Base-by-base conservation (phyloP, 192 early-diverging fungal species). In the Spizellomyces sp. region DNA sequence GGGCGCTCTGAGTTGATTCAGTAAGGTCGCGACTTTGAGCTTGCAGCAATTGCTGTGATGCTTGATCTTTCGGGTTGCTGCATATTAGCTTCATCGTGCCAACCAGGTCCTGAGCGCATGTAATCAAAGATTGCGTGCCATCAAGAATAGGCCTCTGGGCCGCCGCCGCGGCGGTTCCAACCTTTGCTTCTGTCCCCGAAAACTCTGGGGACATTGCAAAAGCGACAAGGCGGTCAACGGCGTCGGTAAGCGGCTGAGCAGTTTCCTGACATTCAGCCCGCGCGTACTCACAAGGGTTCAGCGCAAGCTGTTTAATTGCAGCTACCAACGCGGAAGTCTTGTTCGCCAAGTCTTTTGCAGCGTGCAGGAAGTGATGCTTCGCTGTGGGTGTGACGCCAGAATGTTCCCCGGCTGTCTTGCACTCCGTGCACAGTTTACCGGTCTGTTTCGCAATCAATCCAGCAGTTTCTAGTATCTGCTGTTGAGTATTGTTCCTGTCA, bases 371-470 rank as follows among this genome's bases (percentile, higher is more conserved):
- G 58, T 79, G 54, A 45, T 70, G 54, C 58, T 76, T 87, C n/a
- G 77, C 45, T 44, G 58, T 45, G 5, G 74, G 55, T 42, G 60
- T 59, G n/a, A 77, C 44, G 6, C 21, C 47, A 5, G 77, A 10
- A 19, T 80, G 77, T n/a, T 58, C 45, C 5, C 76, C 75, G 6
- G 79, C 77, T 10, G n/a, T 46, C 61, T 86, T 84, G 72, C 79
- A 87, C 0, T 63, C 19, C 46, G 43, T 75, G 66, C 85, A 87
- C 7, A 86, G 57, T 4, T 21, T 47, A 5, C 80, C 76, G 8
- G 84, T 87, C 8, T 82, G 65, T 60, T 87, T 84, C 0, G 85
- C 85, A 48, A 87, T 75, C 48, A 21, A 52, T 8, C 58, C 67
- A 41, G 82, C 85, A 17, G 64, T 61, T 43, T 81, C 77, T 22